A percentile compares a stretch with the other conserved stretches of the same genome.
Evolutionary conservation across 805 yeast genomes (phyloP).

Genomic region (Tetrapisispora phaffii): DNA sequence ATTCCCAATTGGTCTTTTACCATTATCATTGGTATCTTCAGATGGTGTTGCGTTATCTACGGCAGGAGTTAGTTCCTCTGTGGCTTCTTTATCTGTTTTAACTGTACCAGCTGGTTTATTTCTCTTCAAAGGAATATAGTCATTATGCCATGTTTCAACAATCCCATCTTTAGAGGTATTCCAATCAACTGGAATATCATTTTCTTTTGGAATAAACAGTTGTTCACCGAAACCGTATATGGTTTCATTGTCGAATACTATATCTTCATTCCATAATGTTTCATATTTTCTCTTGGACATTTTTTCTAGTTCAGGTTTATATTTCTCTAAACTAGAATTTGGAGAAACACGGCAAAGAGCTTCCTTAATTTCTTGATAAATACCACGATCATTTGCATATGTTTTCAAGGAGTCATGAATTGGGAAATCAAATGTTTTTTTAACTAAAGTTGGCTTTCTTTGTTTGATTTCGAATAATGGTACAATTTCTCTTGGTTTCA

Average conservation of each 20-base stretch:
- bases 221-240: conserved; percentile 59
- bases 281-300: conserved; percentile 46
- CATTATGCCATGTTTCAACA: conserved; percentile 43
- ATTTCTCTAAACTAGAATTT: conserved; percentile 14
- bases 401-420: conserved; percentile 43
- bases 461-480: conserved; percentile 27
- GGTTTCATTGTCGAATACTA: conserved; percentile 47
- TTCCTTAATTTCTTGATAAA: conserved; percentile 70
- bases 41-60: conserved; percentile 11
- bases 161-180: conserved; percentile 43
- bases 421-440: conserved; percentile 16
- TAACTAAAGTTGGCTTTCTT: conserved; percentile 25
- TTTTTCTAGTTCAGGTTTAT: conserved; percentile 20
- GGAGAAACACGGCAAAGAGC: conserved; percentile 42
- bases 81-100: conserved; percentile 27
- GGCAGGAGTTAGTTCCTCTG: conserved; percentile 20
- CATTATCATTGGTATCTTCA: conserved; percentile 19
- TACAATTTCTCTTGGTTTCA: conserved; percentile 28
- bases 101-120: conserved; percentile 26
- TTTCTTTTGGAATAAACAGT: conserved; percentile 53
- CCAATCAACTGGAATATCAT: conserved; percentile 30
- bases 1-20: conserved; percentile 22
- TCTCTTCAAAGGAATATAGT: conserved; percentile 67
- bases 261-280: conserved; percentile 63
- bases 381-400: conserved; percentile 42